Conservation (phyloP, 805 yeast species). For the Lipomyces orientalis region DNA sequence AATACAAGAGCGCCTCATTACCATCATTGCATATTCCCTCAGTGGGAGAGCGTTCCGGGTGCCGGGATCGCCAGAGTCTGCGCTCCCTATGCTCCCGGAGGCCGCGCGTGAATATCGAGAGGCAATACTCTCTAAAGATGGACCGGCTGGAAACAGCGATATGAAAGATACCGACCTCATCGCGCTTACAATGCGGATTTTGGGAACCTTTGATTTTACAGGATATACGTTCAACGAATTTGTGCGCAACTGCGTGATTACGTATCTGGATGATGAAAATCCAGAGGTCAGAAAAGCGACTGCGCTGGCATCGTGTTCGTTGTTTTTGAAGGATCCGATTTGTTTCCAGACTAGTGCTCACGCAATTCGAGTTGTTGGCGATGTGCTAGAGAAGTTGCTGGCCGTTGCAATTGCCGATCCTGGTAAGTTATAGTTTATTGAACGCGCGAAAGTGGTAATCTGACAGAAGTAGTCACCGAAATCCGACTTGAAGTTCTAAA, state of each 20-base stretch:
- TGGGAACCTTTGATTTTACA: constrained; percentile 74
- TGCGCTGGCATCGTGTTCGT: constrained; percentile 77
- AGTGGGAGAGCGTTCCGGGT: constrained; percentile 81
- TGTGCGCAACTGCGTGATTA: constrained; percentile 81
- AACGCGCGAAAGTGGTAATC: neutral
- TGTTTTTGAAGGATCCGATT: constrained; percentile 81
- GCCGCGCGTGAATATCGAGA: constrained; percentile 80
- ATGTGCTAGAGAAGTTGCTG: constrained; percentile 78
- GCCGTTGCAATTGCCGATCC: constrained; percentile 90
- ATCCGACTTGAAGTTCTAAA: constrained; percentile 79
- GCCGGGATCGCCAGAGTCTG: constrained; percentile 83
- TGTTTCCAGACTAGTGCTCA: constrained; percentile 80
- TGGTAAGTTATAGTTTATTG: constrained; percentile 8
- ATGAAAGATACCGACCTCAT: constrained; percentile 58
- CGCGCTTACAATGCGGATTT: constrained; percentile 77
- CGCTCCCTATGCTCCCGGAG: constrained; percentile 47
- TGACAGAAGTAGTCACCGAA: constrained; percentile 58
- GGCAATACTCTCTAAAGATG: constrained; percentile 71
- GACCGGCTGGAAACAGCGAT: constrained; percentile 54
- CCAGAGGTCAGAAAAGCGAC: constrained; percentile 83
- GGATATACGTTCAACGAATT: constrained; percentile 83
- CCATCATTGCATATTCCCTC: constrained; percentile 71
- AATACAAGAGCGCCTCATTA: constrained; percentile 73
- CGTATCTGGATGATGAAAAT: constrained; percentile 80
- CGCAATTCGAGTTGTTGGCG: constrained; percentile 81